These are phyloP conservation scores for Pichia sp. DNA, from an alignment of 1,139 yeast genomes.

Conservation along the genomic window DNA sequence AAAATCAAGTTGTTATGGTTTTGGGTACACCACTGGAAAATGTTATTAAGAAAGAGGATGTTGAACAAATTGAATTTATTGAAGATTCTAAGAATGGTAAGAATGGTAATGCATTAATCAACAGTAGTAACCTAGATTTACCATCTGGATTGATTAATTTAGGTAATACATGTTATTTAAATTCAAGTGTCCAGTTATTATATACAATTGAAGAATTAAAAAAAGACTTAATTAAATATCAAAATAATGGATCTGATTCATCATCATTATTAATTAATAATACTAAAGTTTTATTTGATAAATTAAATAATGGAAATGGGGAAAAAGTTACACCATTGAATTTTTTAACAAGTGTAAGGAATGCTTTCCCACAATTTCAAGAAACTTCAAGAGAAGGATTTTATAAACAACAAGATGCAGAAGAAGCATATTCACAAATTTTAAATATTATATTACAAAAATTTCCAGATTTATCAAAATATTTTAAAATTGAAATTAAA, in stretches of 20 bases:
- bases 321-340: constrained; percentile 52
- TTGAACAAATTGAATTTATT: constrained; percentile 55
- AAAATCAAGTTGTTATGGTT: constrained; percentile 73
- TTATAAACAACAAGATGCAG: constrained; percentile 96
- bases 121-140: constrained; percentile 29
- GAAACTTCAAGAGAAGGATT: constrained; percentile 63
- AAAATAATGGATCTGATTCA: constrained; percentile 19
- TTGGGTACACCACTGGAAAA: constrained; percentile 79
- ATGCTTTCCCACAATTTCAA: constrained; percentile 79
- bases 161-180: constrained; percentile 94
- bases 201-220: constrained; percentile 58
- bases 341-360: constrained; percentile 58
- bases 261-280: constrained; percentile 23
- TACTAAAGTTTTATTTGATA: constrained; percentile 40
- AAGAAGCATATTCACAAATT: constrained; percentile 86
- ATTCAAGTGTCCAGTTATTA: constrained; percentile 80
- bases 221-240: constrained; percentile 19
- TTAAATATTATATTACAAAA: constrained; percentile 46
- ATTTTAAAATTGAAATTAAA: constrained; percentile 60
- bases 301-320: constrained; percentile 38
- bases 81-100: constrained; percentile 53
- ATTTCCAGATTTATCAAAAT: constrained; percentile 46
- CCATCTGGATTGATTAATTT: constrained; percentile 85
- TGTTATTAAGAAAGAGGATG: constrained; percentile 22
- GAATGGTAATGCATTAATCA: constrained; percentile 25